These are phyloP conservation scores for Quercus variabilis DNA, from an alignment of 306 rosid genomes.

Conservation along the genomic window DNA sequence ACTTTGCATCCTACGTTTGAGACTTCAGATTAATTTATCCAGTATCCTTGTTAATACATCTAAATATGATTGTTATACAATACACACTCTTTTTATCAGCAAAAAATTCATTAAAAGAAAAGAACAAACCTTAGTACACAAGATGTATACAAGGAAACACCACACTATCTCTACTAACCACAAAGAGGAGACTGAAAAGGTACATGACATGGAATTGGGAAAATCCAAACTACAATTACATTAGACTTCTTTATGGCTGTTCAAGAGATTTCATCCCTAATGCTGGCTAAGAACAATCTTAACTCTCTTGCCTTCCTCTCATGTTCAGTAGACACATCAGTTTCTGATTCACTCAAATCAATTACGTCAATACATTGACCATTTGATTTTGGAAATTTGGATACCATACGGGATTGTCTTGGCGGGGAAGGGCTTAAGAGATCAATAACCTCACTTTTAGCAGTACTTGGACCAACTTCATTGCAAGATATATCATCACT, in stretches of 20 bases:
- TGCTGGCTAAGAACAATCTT: conserved; percentile 53
- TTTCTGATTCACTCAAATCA: conserved; percentile 70
- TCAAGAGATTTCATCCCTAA: conserved; percentile 41
- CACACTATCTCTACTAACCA: background rate
- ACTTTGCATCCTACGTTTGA: background rate
- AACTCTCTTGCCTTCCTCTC: conserved; percentile 57
- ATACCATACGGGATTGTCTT: conserved; percentile 10
- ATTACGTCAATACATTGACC: conserved; percentile 44
- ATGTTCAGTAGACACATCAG: conserved; percentile 61
- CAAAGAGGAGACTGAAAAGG: background rate
- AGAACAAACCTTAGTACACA: no score
- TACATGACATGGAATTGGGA: background rate
- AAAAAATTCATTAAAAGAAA: no score
- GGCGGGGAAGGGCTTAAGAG: conserved; percentile 70
- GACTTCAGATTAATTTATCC: background rate
- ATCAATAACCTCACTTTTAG: conserved; percentile 52
- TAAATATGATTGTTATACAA: background rate
- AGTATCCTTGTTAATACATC: background rate
- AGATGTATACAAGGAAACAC: background rate
- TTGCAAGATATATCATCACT: conserved; percentile 10
- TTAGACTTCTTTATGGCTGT: background rate
- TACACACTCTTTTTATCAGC: background rate
- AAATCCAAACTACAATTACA: background rate
- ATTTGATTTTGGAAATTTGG: conserved; percentile 25
- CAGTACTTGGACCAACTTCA: conserved; percentile 16